phyloP scores from a whole-genome alignment of 2,329 filamentous ascomycete genomes.

The Colletotrichum ledebouriae region DNA sequence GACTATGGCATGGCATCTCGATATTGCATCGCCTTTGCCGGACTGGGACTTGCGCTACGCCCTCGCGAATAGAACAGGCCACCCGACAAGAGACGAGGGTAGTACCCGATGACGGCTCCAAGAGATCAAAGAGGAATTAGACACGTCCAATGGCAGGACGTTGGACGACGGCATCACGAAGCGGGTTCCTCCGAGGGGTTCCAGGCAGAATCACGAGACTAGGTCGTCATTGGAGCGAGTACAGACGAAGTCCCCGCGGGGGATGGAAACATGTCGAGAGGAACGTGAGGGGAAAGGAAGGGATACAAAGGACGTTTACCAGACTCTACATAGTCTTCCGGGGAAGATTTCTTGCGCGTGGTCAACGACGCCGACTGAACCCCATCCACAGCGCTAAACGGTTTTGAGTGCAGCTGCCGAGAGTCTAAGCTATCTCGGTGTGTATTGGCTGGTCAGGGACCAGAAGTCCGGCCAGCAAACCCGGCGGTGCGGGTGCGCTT shows the following conservation, averaged over 20 bases:
- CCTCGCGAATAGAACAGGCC: conserved; percentile 9
- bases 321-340: conserved; percentile 15
- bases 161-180: conserved; percentile 16
- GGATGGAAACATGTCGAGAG: conserved; percentile 8
- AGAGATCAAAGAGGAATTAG: not conserved
- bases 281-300: not conserved
- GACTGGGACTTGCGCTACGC: not conserved
- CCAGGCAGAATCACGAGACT: conserved; percentile 15
- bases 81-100: conserved; percentile 18
- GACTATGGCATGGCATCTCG: conserved; percentile 8
- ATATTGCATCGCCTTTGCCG: conserved; percentile 9
- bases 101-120: conserved; percentile 5
- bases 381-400: too few species aligned
- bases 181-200: conserved; percentile 9
- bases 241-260: conserved; percentile 26
- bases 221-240: conserved; percentile 28
- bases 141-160: conserved; percentile 16
- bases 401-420: too few species aligned
- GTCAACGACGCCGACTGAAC: not conserved
- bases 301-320: not conserved
- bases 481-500: conserved; percentile 2
- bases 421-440: too few species aligned
- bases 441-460: conserved; percentile 7
- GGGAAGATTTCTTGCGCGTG: conserved; percentile 9
- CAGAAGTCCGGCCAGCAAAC: not conserved